Base-by-base conservation (phyloP, 2,329 filamentous ascomycete species). In the Aspergillus eucalypticola region DNA sequence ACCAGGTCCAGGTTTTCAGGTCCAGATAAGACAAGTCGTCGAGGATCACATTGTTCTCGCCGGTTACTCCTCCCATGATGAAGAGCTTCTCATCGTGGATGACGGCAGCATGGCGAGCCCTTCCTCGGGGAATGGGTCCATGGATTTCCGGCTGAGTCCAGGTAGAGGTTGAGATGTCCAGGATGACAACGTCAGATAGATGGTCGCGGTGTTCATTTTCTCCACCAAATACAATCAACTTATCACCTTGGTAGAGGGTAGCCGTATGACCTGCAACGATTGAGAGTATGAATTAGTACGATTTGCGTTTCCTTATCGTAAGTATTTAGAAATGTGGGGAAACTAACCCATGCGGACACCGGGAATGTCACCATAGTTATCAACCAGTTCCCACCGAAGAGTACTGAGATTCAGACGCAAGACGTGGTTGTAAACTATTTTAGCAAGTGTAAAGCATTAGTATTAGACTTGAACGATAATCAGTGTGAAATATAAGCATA, bases 181-280 rank as follows among this genome's bases (percentile, higher is more conserved):
- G 96, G 54, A 99, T 89, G 64, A 98, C 96, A 21, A 99, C 86
- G 74, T 99, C 95, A 51, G 93, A 96, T 11, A 99, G 87, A 74
- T 97, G 96, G 59, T 93, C 93, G 66, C 93, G 87, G 73, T 98
- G 95, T 75, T 99, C 95, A 76, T 99, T 99, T 79, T 99, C 95
- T 66, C 95, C 95, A 59, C 95, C 95, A 73, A 97, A 99, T 1
- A 99, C 92, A 2, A 99, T 84, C n/a, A 99, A 83, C 76, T 98
- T 98, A 76, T 94, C 90, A 62, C 91, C 92, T 77, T 96, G 87
- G 81, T 96, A 97, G 0, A 99, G 83, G 35, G 91, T 96, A 27
- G 95, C 93, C 48, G 95, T 98, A 73, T 99, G 95, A 32, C 93
- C 92, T 96, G 69, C 32, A 25, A 50, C 10, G 58, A 17, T 13